These are phyloP conservation scores for Hymenoscyphus fraxineus DNA, from an alignment of 2,329 filamentous ascomycete species.

Conservation along the genomic window DNA sequence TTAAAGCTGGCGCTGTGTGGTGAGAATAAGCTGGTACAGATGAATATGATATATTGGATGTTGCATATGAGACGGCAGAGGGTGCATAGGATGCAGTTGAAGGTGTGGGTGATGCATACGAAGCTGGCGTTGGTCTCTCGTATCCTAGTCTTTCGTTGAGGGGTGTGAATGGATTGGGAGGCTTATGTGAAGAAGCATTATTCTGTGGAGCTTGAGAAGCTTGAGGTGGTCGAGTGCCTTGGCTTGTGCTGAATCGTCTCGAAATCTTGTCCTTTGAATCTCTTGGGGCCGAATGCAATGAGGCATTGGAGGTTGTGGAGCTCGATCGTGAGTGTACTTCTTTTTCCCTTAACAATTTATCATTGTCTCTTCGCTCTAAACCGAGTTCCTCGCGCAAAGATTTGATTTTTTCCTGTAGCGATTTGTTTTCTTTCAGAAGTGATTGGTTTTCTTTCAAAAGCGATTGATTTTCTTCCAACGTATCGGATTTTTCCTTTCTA, in stretches of 20 bases:
- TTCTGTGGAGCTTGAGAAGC: conserved; percentile 17
- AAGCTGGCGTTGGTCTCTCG: conserved; percentile 6
- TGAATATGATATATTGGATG: conserved; percentile 8
- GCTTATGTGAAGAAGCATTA: conserved; percentile 5
- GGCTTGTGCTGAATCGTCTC: conserved; percentile 6
- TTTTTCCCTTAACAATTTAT: conserved; percentile 8
- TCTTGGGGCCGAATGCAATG: neutral
- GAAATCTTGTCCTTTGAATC: neutral
- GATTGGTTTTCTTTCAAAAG: no score
- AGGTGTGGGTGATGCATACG: conserved; percentile 12
- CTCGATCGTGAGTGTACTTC: neutral
- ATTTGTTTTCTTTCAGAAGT: no score
- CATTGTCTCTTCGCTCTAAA: conserved; percentile 10
- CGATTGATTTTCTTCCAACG: conserved; percentile 6
- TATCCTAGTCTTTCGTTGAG: conserved; percentile 12
- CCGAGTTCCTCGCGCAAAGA: conserved; percentile 14
- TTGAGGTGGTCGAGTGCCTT: conserved; percentile 1
- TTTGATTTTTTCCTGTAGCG: neutral
- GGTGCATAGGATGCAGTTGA: conserved; percentile 8
- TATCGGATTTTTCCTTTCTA: conserved; percentile 20
- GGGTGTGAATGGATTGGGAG: conserved; percentile 26
- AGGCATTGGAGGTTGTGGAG: neutral
- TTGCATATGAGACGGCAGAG: conserved; percentile 13
- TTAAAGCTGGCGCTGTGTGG: neutral
- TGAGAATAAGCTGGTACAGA: conserved; percentile 5